Percentiles rank a stretch among this genome's conserved stretches.
phyloP scores from a whole-genome alignment of 331 rosid species.

The Cydonia oblonga region DNA sequence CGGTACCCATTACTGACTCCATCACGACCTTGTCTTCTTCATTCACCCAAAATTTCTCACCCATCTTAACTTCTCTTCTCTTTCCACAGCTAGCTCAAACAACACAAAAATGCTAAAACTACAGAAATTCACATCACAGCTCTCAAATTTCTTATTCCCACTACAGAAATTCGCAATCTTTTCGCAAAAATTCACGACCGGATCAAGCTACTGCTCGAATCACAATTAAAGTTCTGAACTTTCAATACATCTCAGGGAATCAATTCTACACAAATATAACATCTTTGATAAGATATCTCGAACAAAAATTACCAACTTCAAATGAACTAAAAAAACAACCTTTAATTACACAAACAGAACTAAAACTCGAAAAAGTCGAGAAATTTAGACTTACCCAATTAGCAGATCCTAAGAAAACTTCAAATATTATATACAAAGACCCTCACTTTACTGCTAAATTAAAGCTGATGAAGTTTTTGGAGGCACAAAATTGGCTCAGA shows the following conservation, averaged over 20 bases:
- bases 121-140: background rate
- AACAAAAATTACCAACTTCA: background rate
- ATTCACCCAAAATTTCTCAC: conserved; percentile 57
- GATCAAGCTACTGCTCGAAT: background rate
- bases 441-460: background rate
- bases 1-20: conserved; percentile 71
- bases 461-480: background rate
- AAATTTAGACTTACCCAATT: background rate
- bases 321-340: background rate
- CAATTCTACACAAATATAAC: background rate
- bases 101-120: conserved; percentile 6
- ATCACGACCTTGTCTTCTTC: conserved; percentile 68
- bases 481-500: background rate
- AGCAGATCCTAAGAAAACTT: conserved; percentile 3
- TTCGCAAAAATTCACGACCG: background rate
- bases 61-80: conserved; percentile 26
- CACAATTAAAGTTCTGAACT: background rate
- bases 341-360: too few species aligned
- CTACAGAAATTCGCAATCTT: background rate
- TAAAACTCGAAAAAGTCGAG: background rate
- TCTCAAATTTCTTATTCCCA: background rate
- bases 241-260: background rate
- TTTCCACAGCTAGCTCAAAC: conserved; percentile 16
- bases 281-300: background rate
- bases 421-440: background rate